A percentile compares a stretch with the other conserved stretches of the same genome.
Conservation (phyloP, 1,139 yeast species). For the Lodderomyces margitis region DNA sequence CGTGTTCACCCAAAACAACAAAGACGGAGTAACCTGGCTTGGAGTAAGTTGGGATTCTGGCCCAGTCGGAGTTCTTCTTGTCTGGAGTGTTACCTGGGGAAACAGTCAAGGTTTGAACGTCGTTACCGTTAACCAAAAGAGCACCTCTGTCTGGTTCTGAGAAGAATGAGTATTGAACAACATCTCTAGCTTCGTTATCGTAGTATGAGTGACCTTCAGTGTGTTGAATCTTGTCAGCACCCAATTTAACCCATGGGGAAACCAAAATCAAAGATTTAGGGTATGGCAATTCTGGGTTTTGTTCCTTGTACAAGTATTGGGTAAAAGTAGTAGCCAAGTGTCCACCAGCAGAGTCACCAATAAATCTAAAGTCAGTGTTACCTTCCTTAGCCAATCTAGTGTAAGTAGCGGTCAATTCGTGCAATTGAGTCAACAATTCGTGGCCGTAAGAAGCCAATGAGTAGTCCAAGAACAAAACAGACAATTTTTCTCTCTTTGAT, state of each 20-base stretch:
- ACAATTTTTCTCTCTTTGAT: constrained; percentile 23
- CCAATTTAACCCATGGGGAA: constrained; percentile 37
- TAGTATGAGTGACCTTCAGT: constrained; percentile 32
- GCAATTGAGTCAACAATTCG: constrained; percentile 34
- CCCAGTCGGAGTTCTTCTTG: constrained; percentile 29
- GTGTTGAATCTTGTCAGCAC: constrained; percentile 13
- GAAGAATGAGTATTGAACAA: constrained; percentile 21
- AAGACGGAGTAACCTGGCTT: constrained; percentile 27
- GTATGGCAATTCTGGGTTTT: constrained; percentile 18
- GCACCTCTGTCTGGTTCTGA: constrained; percentile 4
- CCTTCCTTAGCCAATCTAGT: constrained; percentile 23
- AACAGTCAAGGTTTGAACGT: constrained; percentile 10
- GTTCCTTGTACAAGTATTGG: constrained; percentile 23
- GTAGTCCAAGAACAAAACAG: constrained; percentile 39
- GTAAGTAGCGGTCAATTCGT: constrained; percentile 34
- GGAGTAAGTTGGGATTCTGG: constrained; percentile 29
- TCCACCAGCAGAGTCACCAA: constrained; percentile 47
- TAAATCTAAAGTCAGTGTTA: constrained; percentile 27
- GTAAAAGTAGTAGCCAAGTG: constrained; percentile 30
- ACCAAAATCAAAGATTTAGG: constrained; percentile 34
- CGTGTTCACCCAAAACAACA: constrained; percentile 42
- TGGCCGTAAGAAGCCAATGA: constrained; percentile 32
- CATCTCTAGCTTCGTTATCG: constrained; percentile 33
- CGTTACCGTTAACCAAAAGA: constrained; percentile 15
- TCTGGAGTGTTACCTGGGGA: constrained; percentile 19